Conservation (phyloP, 1,139 yeast genomes). For the Fermentozyma sake region DNA sequence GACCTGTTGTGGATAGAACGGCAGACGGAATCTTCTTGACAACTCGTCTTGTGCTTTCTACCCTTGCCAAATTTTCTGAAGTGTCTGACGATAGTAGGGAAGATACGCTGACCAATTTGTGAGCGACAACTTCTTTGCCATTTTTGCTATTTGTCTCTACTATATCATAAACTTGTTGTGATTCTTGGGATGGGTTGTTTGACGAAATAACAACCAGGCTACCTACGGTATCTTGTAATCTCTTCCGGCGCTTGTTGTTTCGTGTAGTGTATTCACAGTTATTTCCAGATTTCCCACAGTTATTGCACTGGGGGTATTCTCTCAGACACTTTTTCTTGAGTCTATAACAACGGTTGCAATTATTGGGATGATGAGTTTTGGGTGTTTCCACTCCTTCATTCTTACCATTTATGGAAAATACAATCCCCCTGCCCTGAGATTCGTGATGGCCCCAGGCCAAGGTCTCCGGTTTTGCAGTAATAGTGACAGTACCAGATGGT, state of each 20-base stretch:
- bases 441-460: too few species aligned
- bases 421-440: too few species aligned
- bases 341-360: slow-evolving; percentile 41
- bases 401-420: too few species aligned
- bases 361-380: slow-evolving; percentile 29
- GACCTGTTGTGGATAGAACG: slow-evolving; percentile 6
- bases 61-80: slow-evolving; percentile 3
- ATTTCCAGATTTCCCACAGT: slow-evolving; percentile 32
- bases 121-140: slow-evolving; percentile 6
- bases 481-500: too few species aligned
- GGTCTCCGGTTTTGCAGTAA: too few species aligned
- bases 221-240: slow-evolving; percentile 1
- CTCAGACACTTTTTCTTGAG: slow-evolving; percentile 42
- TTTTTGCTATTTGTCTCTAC: too few species aligned
- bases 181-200: neutral
- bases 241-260: slow-evolving; percentile 22
- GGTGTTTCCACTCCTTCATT: slow-evolving; percentile 18
- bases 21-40: slow-evolving; percentile 7
- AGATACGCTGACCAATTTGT: slow-evolving; percentile 11
- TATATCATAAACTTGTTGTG: slow-evolving; percentile 1
- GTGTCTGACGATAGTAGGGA: slow-evolving; percentile 9
- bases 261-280: slow-evolving; percentile 37
- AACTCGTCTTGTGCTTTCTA: slow-evolving; percentile 3
- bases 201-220: neutral
- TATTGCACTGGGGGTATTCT: slow-evolving; percentile 33